Evolutionary conservation across 192 early-diverging fungal genomes (phyloP).

Genomic region (Backusella australiensis): DNA sequence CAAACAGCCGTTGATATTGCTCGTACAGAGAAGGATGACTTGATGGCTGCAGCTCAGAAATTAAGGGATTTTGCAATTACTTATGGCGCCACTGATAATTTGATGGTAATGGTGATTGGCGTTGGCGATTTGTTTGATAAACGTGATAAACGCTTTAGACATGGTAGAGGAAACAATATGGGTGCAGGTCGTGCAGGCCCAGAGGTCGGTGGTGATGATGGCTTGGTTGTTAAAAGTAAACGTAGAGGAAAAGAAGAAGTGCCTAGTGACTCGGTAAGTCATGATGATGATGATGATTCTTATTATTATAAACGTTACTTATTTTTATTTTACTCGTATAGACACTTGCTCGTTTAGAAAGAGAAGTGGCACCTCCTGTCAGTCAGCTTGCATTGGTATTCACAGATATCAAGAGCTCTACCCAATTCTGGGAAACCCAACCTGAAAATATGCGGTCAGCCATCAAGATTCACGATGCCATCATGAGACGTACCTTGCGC

Average conservation of each 20-base stretch:
- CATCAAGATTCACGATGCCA: slow-evolving; percentile 80
- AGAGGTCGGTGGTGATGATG: slow-evolving; percentile 24
- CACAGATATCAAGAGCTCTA: slow-evolving; percentile 94
- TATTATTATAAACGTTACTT: too few species aligned
- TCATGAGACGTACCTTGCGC: slow-evolving; percentile 81
- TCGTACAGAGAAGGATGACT: slow-evolving; percentile 69
- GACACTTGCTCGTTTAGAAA: slow-evolving; percentile 60
- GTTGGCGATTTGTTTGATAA: slow-evolving; percentile 75
- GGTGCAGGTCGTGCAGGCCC: slow-evolving; percentile 24
- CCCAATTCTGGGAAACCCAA: slow-evolving; percentile 87
- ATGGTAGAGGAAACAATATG: slow-evolving; percentile 19
- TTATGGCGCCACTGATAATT: slow-evolving; percentile 70
- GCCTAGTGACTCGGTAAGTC: slow-evolving; percentile 54
- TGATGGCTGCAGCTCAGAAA: slow-evolving; percentile 75
- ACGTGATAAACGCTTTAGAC: slow-evolving; percentile 20
- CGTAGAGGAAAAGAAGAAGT: slow-evolving; percentile 43
- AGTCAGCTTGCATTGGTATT: slow-evolving; percentile 87
- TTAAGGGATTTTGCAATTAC: slow-evolving; percentile 86
- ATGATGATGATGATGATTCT: not conserved
- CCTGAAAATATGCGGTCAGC: slow-evolving; percentile 82
- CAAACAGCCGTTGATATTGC: slow-evolving; percentile 86
- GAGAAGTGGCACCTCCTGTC: slow-evolving; percentile 82
- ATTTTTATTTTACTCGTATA: not conserved
- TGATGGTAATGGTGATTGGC: slow-evolving; percentile 90
- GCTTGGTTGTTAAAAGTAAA: slow-evolving; percentile 35